Conservation (phyloP, 202 grass and related monocot genomes). For the Sporobolus alterniflorus region DNA sequence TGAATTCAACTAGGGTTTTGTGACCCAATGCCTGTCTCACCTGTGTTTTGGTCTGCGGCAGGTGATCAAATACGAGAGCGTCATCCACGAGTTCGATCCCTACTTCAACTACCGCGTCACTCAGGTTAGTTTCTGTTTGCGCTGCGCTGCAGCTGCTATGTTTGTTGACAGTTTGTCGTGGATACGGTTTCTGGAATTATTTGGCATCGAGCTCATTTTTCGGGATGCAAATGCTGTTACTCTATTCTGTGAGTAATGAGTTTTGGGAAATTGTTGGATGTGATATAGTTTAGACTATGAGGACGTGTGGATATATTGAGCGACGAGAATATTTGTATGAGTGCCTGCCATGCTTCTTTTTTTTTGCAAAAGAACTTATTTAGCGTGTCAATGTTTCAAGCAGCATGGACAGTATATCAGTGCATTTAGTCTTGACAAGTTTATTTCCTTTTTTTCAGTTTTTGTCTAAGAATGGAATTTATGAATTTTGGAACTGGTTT, state of each 20-base stretch:
- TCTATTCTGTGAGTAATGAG: background rate
- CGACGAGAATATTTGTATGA: background rate
- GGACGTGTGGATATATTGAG: background rate
- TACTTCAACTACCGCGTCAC: slow-evolving; percentile 99
- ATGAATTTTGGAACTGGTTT: slow-evolving; percentile 99
- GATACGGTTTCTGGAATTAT: background rate
- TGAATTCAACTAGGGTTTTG: too few relatives aligned
- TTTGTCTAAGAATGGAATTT: slow-evolving; percentile 99
- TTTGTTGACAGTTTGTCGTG: background rate
- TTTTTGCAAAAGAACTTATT: too few relatives aligned
- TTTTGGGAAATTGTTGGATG: background rate
- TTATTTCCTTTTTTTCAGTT: slow-evolving; percentile 67
- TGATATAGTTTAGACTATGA: background rate
- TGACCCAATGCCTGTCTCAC: too few relatives aligned
- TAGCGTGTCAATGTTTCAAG: background rate
- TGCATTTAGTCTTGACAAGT: too few relatives aligned
- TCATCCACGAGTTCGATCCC: slow-evolving; percentile 99
- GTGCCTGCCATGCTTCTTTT: background rate
- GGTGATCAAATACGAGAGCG: slow-evolving; percentile 99
- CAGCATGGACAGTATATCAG: background rate
- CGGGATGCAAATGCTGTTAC: background rate
- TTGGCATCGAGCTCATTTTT: slow-evolving; percentile 1
- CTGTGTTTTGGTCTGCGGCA: slow-evolving; percentile 29
- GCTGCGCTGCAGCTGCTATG: background rate
- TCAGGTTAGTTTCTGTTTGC: slow-evolving; percentile 56